Evolutionary conservation across 164 flowering plant species (phyloP).

Genomic region (Piper longum): DNA sequence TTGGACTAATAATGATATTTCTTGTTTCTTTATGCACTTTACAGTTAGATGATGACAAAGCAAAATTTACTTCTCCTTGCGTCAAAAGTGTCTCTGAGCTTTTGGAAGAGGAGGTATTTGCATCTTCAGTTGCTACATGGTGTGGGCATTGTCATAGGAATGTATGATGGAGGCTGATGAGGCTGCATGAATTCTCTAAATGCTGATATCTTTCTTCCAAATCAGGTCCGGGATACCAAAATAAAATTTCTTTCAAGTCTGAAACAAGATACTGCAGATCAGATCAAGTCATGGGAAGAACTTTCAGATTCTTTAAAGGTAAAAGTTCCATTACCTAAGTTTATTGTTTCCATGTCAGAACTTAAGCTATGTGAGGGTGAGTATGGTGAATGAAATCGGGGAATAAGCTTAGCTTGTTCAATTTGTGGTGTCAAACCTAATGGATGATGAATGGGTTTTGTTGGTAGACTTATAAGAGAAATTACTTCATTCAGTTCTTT

Average conservation of each 20-base stretch:
- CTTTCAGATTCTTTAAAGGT: slow-evolving; percentile 64
- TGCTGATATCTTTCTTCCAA: neutral
- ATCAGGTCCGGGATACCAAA: slow-evolving; percentile 77
- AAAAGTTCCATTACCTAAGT: neutral
- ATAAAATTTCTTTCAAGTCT: slow-evolving; percentile 58
- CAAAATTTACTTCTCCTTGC: slow-evolving; percentile 28
- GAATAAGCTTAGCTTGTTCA: neutral
- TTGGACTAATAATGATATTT: neutral
- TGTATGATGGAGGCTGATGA: neutral
- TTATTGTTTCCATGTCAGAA: no score
- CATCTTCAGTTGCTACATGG: no score
- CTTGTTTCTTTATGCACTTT: neutral
- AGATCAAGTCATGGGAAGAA: slow-evolving; percentile 56
- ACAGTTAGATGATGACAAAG: slow-evolving; percentile 73
- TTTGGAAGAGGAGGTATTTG: slow-evolving; percentile 70
- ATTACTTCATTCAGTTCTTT: neutral
- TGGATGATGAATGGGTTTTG: neutral
- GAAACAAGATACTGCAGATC: slow-evolving; percentile 60
- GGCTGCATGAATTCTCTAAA: neutral
- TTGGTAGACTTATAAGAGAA: neutral
- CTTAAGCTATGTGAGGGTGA: no score
- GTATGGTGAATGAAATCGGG: neutral
- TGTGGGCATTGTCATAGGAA: neutral
- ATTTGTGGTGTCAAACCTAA: neutral
- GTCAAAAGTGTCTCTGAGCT: slow-evolving; percentile 55